Percentiles rank a stretch among this genome's conserved stretches.
These are phyloP conservation scores for Penstemon eatonii DNA, from an alignment of 257 asterid species.

Conservation along the genomic window DNA sequence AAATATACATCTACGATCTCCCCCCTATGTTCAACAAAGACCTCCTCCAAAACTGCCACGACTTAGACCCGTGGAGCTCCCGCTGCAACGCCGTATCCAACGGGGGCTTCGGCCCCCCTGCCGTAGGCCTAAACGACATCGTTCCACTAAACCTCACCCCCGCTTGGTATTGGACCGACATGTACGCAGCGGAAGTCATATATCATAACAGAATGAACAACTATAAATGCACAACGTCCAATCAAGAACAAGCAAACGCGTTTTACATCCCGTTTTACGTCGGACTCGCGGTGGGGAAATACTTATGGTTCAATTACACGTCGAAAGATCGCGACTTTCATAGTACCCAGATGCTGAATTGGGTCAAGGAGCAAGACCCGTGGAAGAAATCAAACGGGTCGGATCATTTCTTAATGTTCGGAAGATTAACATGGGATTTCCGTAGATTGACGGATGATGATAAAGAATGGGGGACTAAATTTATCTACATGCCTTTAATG, in stretches of 20 bases:
- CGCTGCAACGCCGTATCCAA: slow-evolving; percentile 56
- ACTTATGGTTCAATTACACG: slow-evolving; percentile 53
- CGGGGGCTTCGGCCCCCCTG: slow-evolving; percentile 61
- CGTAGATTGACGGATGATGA: slow-evolving; percentile 45
- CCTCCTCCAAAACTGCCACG: slow-evolving; percentile 47
- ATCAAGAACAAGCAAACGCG: slow-evolving; percentile 39
- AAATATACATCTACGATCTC: slow-evolving; percentile 49
- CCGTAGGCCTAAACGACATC: slow-evolving; percentile 35
- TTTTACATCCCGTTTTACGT: slow-evolving; percentile 64
- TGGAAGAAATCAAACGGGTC: slow-evolving; percentile 52
- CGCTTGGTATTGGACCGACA: slow-evolving; percentile 69
- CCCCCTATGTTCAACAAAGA: slow-evolving; percentile 47
- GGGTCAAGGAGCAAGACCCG: slow-evolving; percentile 46
- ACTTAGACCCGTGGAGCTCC: slow-evolving; percentile 58
- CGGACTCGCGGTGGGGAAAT: slow-evolving; percentile 65
- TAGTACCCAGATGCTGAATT: slow-evolving; percentile 40
- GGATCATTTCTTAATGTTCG: slow-evolving; percentile 59
- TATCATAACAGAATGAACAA: slow-evolving; percentile 41
- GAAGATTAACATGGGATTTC: slow-evolving; percentile 68
- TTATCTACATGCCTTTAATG: slow-evolving; percentile 62
- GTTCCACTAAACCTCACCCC: slow-evolving; percentile 38
- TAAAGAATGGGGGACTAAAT: slow-evolving; percentile 54
- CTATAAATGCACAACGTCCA: slow-evolving; percentile 39
- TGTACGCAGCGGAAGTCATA: slow-evolving; percentile 62
- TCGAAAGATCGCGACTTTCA: slow-evolving; percentile 51